Evolutionary conservation across 2,329 filamentous ascomycete species (phyloP), one percentile per base, ranked within the genome.

Genomic region (Cryphonectria naterciae): DNA sequence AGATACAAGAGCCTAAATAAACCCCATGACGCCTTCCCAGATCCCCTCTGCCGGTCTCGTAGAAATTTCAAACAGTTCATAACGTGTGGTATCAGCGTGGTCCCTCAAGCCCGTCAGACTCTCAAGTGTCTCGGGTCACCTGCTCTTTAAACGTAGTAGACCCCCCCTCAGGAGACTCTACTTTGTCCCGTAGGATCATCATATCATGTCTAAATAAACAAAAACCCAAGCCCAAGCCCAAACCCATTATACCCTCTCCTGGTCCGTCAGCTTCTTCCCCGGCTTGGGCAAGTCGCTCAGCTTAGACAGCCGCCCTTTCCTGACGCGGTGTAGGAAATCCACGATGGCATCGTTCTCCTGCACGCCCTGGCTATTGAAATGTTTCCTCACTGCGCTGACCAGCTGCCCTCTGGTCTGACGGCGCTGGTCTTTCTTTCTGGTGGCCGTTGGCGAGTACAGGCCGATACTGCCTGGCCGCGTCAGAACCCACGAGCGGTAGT

Each of bases 341-440:
- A 95, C 92, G 70, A 96, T 92, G 74, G 94, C 91, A 76, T 96
- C 93, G 78, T 91, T 94, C 83, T 97, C 93, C 74, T 90, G 91
- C 56, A 95, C 88, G 22, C 91, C 92, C 74, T 93, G 85, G 46
- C 89, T 89, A 78, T 96, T 96, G 83, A 96, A 96, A 81, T 96
- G 92, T 79, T 94, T 95, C 74, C 93, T 86, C 65, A 95, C 91
- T 1, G 88, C 86, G 74, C 89, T 85, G 11, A 92, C 91, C 68
- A 97, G 84, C 74, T 92, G 87, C 52, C 93, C 90, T 78, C 92
- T 92, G 76, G 87, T 88, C 78, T 94, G 90, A 68, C 91, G 86
- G 67, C 90, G 84, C 76, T 89, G 85, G 63, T 89, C 84, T 74
- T 88, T 89, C 75, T 85, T 87, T 70, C 91, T 84, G 60, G 90